phyloP scores from a whole-genome alignment of 2,329 filamentous ascomycete genomes.

The Graphiopsis chlorocephala region DNA sequence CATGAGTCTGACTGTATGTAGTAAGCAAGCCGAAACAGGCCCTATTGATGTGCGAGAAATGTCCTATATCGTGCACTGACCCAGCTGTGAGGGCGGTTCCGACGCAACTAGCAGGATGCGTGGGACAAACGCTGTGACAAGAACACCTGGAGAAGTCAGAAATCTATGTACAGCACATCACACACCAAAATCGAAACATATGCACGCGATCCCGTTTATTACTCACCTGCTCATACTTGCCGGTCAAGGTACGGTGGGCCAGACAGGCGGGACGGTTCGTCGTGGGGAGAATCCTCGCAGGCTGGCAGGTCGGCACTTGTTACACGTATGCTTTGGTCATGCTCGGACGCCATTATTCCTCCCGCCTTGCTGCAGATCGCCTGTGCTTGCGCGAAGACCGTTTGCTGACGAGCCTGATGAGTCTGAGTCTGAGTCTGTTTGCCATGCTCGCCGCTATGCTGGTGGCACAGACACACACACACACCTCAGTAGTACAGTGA shows the following conservation, averaged over 20 bases:
- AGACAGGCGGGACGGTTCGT: constrained; percentile 13
- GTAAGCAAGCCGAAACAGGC: neutral
- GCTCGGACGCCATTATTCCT: neutral
- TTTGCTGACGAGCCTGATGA: neutral
- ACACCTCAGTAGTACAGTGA: neutral
- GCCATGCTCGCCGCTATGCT: neutral
- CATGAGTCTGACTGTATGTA: neutral
- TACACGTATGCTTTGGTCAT: constrained; percentile 2
- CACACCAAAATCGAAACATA: neutral
- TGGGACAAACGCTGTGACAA: neutral
- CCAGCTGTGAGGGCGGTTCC: neutral
- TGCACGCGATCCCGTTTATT: neutral
- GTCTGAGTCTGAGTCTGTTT: neutral
- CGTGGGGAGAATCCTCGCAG: constrained; percentile 13
- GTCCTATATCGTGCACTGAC: neutral
- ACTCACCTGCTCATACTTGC: neutral
- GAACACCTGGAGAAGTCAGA: neutral
- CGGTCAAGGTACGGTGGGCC: neutral
- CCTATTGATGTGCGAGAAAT: neutral
- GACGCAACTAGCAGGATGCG: neutral
- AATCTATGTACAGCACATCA: neutral
- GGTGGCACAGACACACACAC: neutral
- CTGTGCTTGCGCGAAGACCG: neutral
- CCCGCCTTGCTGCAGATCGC: neutral
- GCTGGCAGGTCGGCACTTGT: constrained; percentile 3